Base-by-base conservation (phyloP, 2,329 filamentous ascomycete genomes). In the Celoporthe dispersa region DNA sequence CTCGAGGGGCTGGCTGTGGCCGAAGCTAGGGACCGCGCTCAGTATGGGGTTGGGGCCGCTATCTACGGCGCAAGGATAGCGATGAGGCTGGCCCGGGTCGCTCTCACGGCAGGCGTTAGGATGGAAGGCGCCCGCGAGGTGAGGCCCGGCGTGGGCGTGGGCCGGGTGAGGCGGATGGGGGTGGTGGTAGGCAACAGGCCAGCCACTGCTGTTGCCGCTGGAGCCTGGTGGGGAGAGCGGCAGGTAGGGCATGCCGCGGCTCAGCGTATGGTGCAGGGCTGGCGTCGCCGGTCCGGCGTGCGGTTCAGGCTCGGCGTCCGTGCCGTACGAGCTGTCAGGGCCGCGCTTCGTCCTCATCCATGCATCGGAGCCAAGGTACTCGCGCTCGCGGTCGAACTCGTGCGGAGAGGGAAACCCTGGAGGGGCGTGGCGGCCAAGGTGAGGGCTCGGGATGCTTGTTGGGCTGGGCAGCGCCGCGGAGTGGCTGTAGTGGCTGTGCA, bases 21-120 rank as follows among this genome's bases (percentile, higher is more conserved):
- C 70, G 71, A 80, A 80, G 28, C 82, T 79, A 7, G 84, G 83
- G 39, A 85, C 80, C 16, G 83, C 83, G 70, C 81, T 84, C 9
- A 85, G 78, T 74, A 81, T 80, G 5, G 83, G 83, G 68, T 81
- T 82, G 2, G 81, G 77, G 7, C 74, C 74, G 4, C 73, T 72
- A 31, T 16, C 72, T 39, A 16, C 75, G 74, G 60, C 77, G 74
- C 51, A 75, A 72, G 25, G 39, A 28, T 53, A 68, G 33, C 8
- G 28, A 51, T 28, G 62, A 44, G 39, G 62, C 12, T 16, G 62
- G 28, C 7, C 6, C 14, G 25, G 25, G 11, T 51, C 28, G 31
- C 60, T 71, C 9, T 70, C 67, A 2, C 70, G 70, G 66, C 69
- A 69, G 51, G 39, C n/a, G 16, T 28, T 69, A 28, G 71, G 69